Conservation (phyloP, 495 filamentous ascomycete species). For the Lasiosphaeris hirsuta region DNA sequence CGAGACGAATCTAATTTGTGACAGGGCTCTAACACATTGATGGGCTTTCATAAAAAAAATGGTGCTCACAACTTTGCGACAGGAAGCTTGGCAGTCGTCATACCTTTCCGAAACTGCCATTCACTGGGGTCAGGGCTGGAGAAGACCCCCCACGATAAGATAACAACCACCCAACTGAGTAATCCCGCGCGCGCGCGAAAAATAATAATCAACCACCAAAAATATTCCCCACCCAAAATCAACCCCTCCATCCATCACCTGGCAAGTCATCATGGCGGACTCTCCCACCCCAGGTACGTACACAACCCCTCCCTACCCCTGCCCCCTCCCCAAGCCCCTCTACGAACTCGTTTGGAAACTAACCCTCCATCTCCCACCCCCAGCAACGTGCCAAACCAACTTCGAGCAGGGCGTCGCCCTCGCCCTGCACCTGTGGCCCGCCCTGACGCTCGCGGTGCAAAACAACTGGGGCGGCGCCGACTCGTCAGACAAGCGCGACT, state of each 20-base stretch:
- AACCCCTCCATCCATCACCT: conserved; percentile 16
- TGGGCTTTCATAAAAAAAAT: too few species aligned
- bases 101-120: not conserved
- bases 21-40: too few species aligned
- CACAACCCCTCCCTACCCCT: not conserved
- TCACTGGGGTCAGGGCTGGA: not conserved
- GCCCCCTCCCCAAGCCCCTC: not conserved
- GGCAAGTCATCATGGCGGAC: not conserved
- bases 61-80: too few species aligned
- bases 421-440: conserved; percentile 76
- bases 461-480: conserved; percentile 87
- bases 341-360: not conserved
- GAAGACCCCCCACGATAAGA: not conserved
- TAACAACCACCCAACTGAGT: not conserved
- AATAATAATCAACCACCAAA: conserved; percentile 4
- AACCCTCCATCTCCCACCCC: not conserved
- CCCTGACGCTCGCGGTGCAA: conserved; percentile 80
- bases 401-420: conserved; percentile 83
- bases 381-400: conserved; percentile 66
- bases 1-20: too few species aligned
- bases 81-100: not conserved
- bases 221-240: conserved; percentile 12
- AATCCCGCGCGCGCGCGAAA: not conserved
- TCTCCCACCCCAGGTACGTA: not conserved
- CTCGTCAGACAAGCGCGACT: conserved; percentile 83